Conservation (phyloP, 2,329 filamentous ascomycete genomes). For the Aspergillus pseudonomiae region DNA sequence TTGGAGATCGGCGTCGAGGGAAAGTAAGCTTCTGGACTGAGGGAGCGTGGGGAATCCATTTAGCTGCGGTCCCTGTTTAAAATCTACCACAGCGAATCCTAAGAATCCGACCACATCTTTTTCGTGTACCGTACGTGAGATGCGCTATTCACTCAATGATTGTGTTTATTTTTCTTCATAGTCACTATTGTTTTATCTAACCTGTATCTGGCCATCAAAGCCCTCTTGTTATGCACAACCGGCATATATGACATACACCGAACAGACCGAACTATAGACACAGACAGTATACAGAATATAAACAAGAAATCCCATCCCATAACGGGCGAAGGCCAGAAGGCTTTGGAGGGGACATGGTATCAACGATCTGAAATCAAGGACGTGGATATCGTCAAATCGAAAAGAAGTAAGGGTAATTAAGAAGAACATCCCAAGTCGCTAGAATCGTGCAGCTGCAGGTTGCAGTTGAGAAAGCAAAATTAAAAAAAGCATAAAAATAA, state of each 20-base stretch:
- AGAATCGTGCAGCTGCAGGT: not conserved
- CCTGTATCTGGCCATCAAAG: not conserved
- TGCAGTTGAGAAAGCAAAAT: not conserved
- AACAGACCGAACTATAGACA: slow-evolving; percentile 9
- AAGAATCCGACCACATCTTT: not conserved
- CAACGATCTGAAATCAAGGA: slow-evolving; percentile 20
- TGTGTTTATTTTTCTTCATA: not conserved
- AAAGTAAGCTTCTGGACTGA: slow-evolving; percentile 6
- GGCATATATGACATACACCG: not conserved
- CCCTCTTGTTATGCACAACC: slow-evolving; percentile 4
- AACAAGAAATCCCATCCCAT: not conserved
- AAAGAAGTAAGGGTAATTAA: slow-evolving; percentile 3
- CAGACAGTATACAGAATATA: slow-evolving; percentile 3
- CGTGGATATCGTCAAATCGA: slow-evolving; percentile 24
- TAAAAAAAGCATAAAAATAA: slow-evolving; percentile 11
- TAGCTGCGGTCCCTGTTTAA: not conserved
- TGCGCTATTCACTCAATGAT: not conserved
- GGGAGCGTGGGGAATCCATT: slow-evolving; percentile 9
- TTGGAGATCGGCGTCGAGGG: slow-evolving; percentile 7
- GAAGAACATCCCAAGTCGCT: slow-evolving; percentile 3
- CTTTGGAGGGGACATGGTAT: slow-evolving; percentile 18
- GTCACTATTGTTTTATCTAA: not conserved
- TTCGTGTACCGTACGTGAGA: not conserved
- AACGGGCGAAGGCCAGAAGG: no score
- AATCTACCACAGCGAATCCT: not conserved